Evolutionary conservation across 768 basidiomycete genomes (phyloP).

Genomic region (Hygrophoropsis aurantiaca): DNA sequence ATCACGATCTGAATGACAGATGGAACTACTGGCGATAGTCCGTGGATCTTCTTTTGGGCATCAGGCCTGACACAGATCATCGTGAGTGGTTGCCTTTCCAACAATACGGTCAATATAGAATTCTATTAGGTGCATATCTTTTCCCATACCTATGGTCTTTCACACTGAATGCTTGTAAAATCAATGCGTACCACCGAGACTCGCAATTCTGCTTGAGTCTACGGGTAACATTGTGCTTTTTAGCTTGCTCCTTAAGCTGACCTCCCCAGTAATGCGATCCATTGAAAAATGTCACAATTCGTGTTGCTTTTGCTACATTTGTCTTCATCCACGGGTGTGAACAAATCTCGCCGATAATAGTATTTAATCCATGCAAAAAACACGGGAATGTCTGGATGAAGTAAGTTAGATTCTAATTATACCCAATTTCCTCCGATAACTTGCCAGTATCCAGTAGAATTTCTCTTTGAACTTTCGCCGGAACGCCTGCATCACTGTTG

Average conservation of each 20-base stretch:
- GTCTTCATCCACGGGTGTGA: slow-evolving; percentile 19
- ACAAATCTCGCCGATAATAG: slow-evolving; percentile 27
- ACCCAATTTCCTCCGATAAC: neutral
- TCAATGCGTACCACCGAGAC: slow-evolving; percentile 23
- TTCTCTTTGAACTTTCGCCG: slow-evolving; percentile 16
- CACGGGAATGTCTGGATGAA: slow-evolving; percentile 22
- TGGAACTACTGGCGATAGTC: slow-evolving; percentile 16
- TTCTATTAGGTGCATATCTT: neutral
- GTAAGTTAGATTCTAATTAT: slow-evolving; percentile 1
- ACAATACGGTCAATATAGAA: neutral
- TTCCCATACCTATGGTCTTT: neutral
- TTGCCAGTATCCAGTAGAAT: slow-evolving; percentile 25
- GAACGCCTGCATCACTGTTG: slow-evolving; percentile 29
- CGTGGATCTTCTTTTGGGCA: slow-evolving; percentile 13
- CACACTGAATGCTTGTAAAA: slow-evolving; percentile 23
- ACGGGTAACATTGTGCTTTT: slow-evolving; percentile 9
- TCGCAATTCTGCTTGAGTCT: slow-evolving; percentile 24
- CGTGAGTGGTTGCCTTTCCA: slow-evolving; percentile 6
- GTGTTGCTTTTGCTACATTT: slow-evolving; percentile 13
- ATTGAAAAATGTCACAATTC: slow-evolving; percentile 32
- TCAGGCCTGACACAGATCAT: slow-evolving; percentile 12
- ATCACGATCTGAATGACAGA: slow-evolving; percentile 24
- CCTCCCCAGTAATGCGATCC: slow-evolving; percentile 35
- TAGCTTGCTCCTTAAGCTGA: slow-evolving; percentile 22
- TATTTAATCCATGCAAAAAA: slow-evolving; percentile 32